Base-by-base conservation (phyloP, 2,329 filamentous ascomycete genomes). In the Pseudopyricularia javanii region DNA sequence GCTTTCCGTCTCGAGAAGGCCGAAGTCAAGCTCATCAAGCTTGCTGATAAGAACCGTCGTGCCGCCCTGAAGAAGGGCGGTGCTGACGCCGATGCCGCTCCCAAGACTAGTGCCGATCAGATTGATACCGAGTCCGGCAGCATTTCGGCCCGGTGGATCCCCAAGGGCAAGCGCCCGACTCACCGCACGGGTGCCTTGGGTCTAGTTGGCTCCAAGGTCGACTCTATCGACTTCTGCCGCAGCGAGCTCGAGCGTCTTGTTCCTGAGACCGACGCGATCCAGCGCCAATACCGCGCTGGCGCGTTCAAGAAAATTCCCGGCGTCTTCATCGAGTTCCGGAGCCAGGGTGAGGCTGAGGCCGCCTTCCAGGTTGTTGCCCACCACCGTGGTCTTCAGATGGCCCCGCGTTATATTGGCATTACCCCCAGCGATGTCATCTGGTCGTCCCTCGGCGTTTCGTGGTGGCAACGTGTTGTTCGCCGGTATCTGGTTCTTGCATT, bases 201-300 rank as follows among this genome's bases (percentile, higher is more conserved):
- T 15, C 74, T 87, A 48, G 78, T 91, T 58, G 87, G 90, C 59
- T 84, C 89, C 64, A 93, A 95, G 66, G 91, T 96, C 15, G 93
- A 98, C 69, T 93, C 90, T 0, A 96, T 98, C 66, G 82, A 91
- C 56, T 96, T 87, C 86, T 86, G 83, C 57, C 86, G 93, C 51
- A 73, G 76, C 1, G 86, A 94, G 66, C 80, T 96, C 51, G 79
- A 85, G 57, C 82, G 82, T 49, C 78, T 94, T 47, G 83, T 85
- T 51, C 84, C 86, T 0, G 76, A 86, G 55, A 83, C 89, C 30
- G 78, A 86, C 50, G 73, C 78, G 43, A 75, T 81, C 24, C 88
- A 93, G 65, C 75, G 74, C 40, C 74, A 78, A 49, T 87, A 91
- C 63, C 78, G 75, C 50, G 70, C 74, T 26, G 81, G 86, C 51